Evolutionary conservation across 495 filamentous ascomycete genomes (phyloP), one percentile per base, ranked within the genome.

Genomic region (Penicillium alfredii): DNA sequence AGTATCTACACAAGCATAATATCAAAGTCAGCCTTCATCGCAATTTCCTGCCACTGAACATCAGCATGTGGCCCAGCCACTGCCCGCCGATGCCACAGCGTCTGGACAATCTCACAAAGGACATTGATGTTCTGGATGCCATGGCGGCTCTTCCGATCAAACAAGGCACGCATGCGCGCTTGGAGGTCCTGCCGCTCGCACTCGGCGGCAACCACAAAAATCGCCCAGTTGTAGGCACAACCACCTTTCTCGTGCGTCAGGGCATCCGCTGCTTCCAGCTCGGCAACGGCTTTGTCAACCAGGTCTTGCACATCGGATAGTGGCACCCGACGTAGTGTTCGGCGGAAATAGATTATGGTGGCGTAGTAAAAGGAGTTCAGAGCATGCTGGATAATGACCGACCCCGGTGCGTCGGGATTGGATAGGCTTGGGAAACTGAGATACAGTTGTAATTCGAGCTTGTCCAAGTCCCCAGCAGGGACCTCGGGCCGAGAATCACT

Each of bases 321-420:
- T 10, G 25, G 25, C 3, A 40, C 40, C 6, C 32, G 42, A 1
- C 53, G 53, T 15, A 56, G 22, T 4, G 33, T 51, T 6, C 53
- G 53, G 8, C 46, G 45, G 33, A 56, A 56, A 9, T 45, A 53
- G 11, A 56, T 40, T 2, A 56, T 47, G 2, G 46, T 50, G 0
- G 53, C 53, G n/a, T 53, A 56, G 22, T 56, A 56, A 12, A 56
- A 56, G 3, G 53, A 50, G 30, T 50, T 56, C n/a, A 53, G 21
- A 0, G 53, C 49, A 31, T 53, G 49, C 14, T 56, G 53, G 12
- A 56, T 42, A 8, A 50, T 44, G 15, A 30, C 44, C 0, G 49
- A 44, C 1, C 38, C 49, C 0, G 33, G 45, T 0, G 24, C 38
- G 8, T 44, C 40, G 0, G 43, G 35, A 9, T 19, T 21, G 4